Percentiles rank a stretch among this genome's conserved stretches.
These are phyloP conservation scores for Coniophora puteana DNA, from an alignment of 1,284 basidiomycete genomes.

Conservation along the genomic window DNA sequence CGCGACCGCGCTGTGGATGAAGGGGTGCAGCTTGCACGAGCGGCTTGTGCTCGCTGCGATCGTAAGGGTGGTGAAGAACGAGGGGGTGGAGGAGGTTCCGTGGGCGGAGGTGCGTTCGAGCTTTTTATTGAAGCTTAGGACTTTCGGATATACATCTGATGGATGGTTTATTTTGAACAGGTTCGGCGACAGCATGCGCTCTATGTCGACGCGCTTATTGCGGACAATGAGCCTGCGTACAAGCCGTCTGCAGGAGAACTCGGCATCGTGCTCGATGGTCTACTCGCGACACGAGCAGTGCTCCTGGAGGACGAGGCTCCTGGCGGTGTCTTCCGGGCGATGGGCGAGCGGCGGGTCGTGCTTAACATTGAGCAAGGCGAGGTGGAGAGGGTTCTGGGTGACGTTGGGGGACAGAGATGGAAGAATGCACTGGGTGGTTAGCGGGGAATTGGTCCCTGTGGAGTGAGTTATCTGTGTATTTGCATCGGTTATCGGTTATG, in stretches of 20 bases:
- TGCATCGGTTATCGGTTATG: no score
- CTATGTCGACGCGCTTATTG: slow-evolving; percentile 55
- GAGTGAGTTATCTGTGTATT: no score
- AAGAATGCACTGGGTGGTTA: slow-evolving; percentile 49
- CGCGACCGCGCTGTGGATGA: slow-evolving; percentile 81
- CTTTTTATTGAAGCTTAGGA: slow-evolving; percentile 2
- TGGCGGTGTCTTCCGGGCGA: slow-evolving; percentile 44
- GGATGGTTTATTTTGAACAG: slow-evolving; percentile 30
- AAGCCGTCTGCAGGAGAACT: slow-evolving; percentile 58
- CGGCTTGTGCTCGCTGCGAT: slow-evolving; percentile 87
- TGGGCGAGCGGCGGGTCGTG: slow-evolving; percentile 56
- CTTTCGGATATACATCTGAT: slow-evolving; percentile 5
- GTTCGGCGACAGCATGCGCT: slow-evolving; percentile 64
- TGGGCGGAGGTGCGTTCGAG: slow-evolving; percentile 67
- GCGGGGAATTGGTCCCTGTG: no score
- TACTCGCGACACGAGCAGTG: slow-evolving; percentile 69
- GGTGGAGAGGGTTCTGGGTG: slow-evolving; percentile 70
- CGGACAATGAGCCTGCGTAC: slow-evolving; percentile 44
- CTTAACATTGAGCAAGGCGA: slow-evolving; percentile 70
- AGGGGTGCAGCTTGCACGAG: slow-evolving; percentile 82
- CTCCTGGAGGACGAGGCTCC: slow-evolving; percentile 69
- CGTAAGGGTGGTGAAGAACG: slow-evolving; percentile 77
- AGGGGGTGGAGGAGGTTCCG: slow-evolving; percentile 85
- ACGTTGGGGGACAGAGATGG: slow-evolving; percentile 69
- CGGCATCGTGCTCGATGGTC: slow-evolving; percentile 57